Evolutionary conservation across 768 basidiomycete species (phyloP).

Genomic region (Gelatoporia subvermispora): DNA sequence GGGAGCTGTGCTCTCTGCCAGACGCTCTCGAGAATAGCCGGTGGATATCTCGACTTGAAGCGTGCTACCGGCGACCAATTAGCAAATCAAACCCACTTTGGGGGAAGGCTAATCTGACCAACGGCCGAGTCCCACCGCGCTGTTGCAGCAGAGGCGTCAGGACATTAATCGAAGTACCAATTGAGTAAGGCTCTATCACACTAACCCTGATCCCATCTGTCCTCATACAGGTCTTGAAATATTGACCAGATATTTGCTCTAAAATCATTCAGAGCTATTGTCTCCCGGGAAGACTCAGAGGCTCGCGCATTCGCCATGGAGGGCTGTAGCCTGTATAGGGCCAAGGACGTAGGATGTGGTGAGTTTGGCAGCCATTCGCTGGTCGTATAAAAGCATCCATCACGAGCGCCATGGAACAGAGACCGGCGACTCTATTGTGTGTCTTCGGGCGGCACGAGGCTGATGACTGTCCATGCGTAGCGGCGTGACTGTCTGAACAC

Average conservation of each 20-base stretch:
- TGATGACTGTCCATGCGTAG: too few species aligned
- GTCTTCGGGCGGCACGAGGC: too few species aligned
- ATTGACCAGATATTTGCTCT: conserved; percentile 19
- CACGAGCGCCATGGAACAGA: background rate
- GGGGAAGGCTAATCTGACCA: conserved; percentile 11
- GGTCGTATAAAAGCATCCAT: background rate
- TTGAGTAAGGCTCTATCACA: background rate
- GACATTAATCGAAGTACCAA: background rate
- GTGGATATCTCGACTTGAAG: conserved; percentile 20
- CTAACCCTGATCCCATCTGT: conserved; percentile 26
- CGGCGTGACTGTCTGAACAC: too few species aligned
- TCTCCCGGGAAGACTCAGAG: conserved; percentile 17
- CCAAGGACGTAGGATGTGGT: too few species aligned
- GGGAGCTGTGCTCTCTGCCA: conserved; percentile 21
- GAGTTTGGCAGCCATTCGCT: background rate
- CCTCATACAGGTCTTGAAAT: conserved; percentile 25
- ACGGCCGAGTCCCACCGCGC: conserved; percentile 20
- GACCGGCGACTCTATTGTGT: too few species aligned
- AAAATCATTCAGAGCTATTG: conserved; percentile 23
- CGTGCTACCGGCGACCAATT: conserved; percentile 9
- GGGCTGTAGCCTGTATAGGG: background rate
- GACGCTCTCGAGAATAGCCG: conserved; percentile 19
- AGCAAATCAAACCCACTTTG: background rate
- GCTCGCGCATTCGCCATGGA: conserved; percentile 1
- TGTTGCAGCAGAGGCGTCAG: background rate